These are phyloP conservation scores for Acacia melanoxylon DNA, from an alignment of 306 rosid species.

Conservation along the genomic window DNA sequence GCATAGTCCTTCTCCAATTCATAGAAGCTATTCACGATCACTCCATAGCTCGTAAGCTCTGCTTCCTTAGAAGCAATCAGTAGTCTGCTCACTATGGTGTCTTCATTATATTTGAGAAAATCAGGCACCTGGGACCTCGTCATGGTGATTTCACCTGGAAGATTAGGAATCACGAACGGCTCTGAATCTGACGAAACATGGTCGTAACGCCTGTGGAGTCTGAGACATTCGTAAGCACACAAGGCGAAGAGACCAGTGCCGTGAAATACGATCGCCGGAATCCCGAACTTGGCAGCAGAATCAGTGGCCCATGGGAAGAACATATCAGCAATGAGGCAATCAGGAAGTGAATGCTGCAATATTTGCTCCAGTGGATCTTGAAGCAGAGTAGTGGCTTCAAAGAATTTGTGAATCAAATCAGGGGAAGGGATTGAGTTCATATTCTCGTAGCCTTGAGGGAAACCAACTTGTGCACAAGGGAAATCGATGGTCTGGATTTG, in stretches of 20 bases:
- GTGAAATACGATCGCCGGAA: neutral
- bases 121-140: neutral
- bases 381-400: neutral
- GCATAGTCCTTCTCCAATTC: constrained; percentile 39
- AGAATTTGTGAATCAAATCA: neutral
- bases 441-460: neutral
- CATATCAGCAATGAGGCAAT: neutral
- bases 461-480: neutral
- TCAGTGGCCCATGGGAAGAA: constrained; percentile 6
- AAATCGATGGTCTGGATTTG: neutral
- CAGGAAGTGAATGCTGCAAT: neutral
- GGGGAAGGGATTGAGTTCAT: neutral
- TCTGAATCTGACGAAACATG: neutral
- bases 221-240: neutral
- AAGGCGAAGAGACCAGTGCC: neutral
- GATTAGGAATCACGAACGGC: neutral
- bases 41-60: constrained; percentile 39
- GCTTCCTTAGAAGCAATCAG: neutral
- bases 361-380: neutral
- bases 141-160: neutral
- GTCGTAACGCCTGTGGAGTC: neutral
- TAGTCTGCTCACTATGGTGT: neutral
- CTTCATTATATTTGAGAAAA: neutral
- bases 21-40: constrained; percentile 41
- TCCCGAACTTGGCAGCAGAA: neutral